phyloP scores from a whole-genome alignment of 352 stramenopile species.

The Globisporangium carolinianum region DNA sequence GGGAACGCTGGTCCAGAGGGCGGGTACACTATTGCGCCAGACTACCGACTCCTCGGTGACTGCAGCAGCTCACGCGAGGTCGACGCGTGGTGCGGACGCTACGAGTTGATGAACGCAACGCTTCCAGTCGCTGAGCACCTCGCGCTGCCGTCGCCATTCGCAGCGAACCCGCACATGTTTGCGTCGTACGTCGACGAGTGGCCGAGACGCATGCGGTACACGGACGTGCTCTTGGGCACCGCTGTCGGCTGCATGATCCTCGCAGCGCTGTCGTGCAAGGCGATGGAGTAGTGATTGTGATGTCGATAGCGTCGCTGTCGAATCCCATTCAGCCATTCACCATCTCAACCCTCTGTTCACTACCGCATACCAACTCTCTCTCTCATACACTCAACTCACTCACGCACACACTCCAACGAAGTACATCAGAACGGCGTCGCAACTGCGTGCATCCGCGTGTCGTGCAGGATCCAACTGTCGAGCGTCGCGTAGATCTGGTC shows the following conservation, averaged over 20 bases:
- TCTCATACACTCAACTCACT: no score
- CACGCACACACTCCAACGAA: no score
- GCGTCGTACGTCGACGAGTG: constrained; percentile 2
- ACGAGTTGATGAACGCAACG: neutral
- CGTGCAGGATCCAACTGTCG: constrained; percentile 46
- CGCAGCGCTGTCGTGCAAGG: neutral
- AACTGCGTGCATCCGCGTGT: constrained; percentile 27
- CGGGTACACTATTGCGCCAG: neutral
- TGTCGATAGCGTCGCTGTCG: no score
- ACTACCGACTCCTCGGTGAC: neutral
- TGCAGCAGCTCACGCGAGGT: neutral
- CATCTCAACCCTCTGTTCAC: no score
- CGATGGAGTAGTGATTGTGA: no score
- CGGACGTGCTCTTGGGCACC: neutral
- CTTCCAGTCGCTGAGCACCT: neutral
- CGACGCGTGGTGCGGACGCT: neutral
- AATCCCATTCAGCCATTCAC: no score
- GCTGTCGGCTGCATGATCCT: neutral
- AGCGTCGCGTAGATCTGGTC: constrained; percentile 59
- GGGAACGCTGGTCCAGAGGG: neutral
- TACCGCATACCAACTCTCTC: no score
- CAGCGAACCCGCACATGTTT: neutral
- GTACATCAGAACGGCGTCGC: no score
- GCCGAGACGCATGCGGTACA: constrained; percentile 1
- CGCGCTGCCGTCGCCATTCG: neutral